These are phyloP conservation scores for Russula griseocarnosa DNA, from an alignment of 768 basidiomycete genomes.

Conservation along the genomic window DNA sequence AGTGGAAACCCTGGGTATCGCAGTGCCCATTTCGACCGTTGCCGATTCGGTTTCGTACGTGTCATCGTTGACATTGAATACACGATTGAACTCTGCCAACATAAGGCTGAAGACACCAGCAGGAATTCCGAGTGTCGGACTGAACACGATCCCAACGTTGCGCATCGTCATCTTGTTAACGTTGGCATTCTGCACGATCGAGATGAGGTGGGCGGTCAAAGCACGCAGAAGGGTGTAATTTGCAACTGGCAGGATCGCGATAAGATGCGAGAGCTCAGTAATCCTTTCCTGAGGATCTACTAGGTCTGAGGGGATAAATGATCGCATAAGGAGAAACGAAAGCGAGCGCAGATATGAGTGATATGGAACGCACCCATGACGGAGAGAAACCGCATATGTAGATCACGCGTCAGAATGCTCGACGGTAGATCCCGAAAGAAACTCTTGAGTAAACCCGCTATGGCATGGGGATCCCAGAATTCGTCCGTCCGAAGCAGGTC, in stretches of 20 bases:
- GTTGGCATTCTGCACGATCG: slow-evolving; percentile 85
- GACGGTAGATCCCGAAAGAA: slow-evolving; percentile 92
- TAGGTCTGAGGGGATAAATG: slow-evolving; percentile 56
- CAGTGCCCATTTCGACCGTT: slow-evolving; percentile 17
- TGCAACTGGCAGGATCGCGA: slow-evolving; percentile 80
- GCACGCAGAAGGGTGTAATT: slow-evolving; percentile 95
- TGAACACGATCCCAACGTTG: slow-evolving; percentile 98
- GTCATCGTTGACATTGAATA: slow-evolving; percentile 73
- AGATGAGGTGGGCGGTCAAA: slow-evolving; percentile 89
- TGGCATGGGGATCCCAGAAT: slow-evolving; percentile 96
- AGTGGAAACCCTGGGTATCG: slow-evolving; percentile 18
- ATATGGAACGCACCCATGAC: slow-evolving; percentile 75
- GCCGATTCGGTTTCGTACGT: slow-evolving; percentile 31
- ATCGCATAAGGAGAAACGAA: slow-evolving; percentile 14
- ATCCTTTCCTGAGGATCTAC: slow-evolving; percentile 86
- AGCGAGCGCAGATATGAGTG: slow-evolving; percentile 10
- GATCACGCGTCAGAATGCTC: slow-evolving; percentile 87
- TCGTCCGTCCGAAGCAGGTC: slow-evolving; percentile 85
- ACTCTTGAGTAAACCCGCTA: slow-evolving; percentile 89
- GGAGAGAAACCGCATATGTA: slow-evolving; percentile 85
- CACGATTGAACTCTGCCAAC: slow-evolving; percentile 88
- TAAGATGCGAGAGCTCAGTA: slow-evolving; percentile 77
- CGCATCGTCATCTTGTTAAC: slow-evolving; percentile 99
- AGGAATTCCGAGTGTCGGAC: slow-evolving; percentile 96
- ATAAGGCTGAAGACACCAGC: slow-evolving; percentile 94